Evolutionary conservation across 306 rosid genomes (phyloP).

Genomic region (Lathyrus tuberosus): DNA sequence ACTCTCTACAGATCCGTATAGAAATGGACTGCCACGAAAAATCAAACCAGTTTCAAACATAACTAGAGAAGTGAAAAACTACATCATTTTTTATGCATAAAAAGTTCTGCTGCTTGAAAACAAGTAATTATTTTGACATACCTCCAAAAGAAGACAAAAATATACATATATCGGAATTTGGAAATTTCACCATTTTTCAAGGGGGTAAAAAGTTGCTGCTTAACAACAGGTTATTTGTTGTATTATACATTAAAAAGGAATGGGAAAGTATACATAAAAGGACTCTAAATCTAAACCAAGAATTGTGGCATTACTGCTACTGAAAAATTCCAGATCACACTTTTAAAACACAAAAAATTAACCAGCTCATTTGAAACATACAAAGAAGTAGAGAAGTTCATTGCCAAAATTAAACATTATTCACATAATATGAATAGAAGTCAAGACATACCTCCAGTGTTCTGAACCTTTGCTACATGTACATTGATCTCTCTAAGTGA

Average conservation of each 20-base stretch:
- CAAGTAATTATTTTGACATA: not conserved
- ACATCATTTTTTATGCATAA: conserved; percentile 8
- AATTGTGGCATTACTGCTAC: conserved; percentile 33
- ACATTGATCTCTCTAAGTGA: conserved; percentile 83
- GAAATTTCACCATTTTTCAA: conserved; percentile 3
- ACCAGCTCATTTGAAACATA: conserved; percentile 24
- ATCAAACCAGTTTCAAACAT: conserved; percentile 19
- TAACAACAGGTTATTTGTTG: conserved; percentile 20
- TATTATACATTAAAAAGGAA: conserved; percentile 2
- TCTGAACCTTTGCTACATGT: conserved; percentile 75
- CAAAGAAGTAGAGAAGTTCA: conserved; percentile 20
- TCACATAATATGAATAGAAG: conserved; percentile 28
- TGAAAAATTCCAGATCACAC: conserved; percentile 30
- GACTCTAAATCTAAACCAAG: conserved; percentile 24
- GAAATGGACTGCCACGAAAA: conserved; percentile 6
- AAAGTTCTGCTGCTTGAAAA: conserved; percentile 15
- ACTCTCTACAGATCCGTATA: conserved; percentile 19
- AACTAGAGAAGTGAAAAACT: conserved; percentile 9
- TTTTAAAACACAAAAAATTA: conserved; percentile 19
- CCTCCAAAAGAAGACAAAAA: conserved; percentile 6
- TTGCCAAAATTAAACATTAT: conserved; percentile 28
- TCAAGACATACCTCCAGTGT: conserved; percentile 76
- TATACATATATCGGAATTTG: not conserved
- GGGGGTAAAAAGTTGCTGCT: conserved; percentile 4
- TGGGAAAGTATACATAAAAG: conserved; percentile 20